A percentile compares a stretch with the other conserved stretches of the same genome.
phyloP scores from a whole-genome alignment of 2,329 filamentous ascomycete species.

The Nothophaeocryptopus gaeumannii region DNA sequence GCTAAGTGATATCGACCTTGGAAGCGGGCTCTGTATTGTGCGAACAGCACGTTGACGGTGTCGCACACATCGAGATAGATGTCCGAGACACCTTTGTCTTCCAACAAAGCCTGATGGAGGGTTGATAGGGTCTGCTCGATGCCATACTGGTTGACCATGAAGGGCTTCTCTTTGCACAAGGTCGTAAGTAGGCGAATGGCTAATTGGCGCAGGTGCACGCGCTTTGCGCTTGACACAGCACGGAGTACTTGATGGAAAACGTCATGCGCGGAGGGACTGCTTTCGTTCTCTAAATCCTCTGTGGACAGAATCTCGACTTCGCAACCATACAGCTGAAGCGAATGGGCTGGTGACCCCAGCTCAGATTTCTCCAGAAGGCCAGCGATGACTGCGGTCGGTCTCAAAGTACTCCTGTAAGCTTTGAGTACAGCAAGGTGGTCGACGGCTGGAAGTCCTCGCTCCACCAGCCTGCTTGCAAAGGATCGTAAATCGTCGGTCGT shows the following conservation, averaged over 20 bases:
- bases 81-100: constrained; percentile 29
- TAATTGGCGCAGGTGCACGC: neutral
- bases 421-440: neutral
- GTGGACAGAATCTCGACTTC: neutral
- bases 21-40: constrained; percentile 57
- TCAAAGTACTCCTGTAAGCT: neutral
- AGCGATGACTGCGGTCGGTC: neutral
- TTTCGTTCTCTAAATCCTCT: neutral
- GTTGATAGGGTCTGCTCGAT: constrained; percentile 42
- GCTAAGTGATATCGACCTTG: constrained; percentile 61
- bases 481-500: no score
- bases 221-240: neutral
- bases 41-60: constrained; percentile 52
- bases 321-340: neutral
- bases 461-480: no score
- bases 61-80: constrained; percentile 56
- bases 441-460: neutral
- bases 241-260: constrained; percentile 1
- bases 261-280: neutral
- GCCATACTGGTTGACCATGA: constrained; percentile 43
- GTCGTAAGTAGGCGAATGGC: neutral
- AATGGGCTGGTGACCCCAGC: neutral
- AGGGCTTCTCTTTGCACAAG: constrained; percentile 30
- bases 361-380: neutral
- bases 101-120: constrained; percentile 34